These are phyloP conservation scores for Leishmania martiniquensis DNA, from an alignment of 208 protist species.

Conservation along the genomic window DNA sequence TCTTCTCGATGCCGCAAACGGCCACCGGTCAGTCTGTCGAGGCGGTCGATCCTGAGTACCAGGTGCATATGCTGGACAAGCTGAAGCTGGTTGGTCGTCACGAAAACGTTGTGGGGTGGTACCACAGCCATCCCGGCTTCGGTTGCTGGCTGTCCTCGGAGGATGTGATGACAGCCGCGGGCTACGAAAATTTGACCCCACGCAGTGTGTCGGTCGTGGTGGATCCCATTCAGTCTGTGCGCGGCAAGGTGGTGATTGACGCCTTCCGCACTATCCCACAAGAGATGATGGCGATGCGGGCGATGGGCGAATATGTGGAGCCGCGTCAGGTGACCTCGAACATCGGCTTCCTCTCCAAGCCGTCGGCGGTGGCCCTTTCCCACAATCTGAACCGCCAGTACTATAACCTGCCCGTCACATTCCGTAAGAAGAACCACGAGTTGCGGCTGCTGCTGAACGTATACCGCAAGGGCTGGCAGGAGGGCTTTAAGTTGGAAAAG, in stretches of 20 bases:
- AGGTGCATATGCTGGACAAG: constrained; percentile 99
- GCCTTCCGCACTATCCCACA: constrained; percentile 98
- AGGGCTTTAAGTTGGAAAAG: constrained; percentile 94
- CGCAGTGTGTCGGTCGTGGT: constrained; percentile 99
- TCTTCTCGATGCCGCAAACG: constrained; percentile 99
- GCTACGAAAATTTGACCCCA: constrained; percentile 98
- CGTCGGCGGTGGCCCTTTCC: constrained; percentile 97
- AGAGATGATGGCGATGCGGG: constrained; percentile 91
- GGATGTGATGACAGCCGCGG: constrained; percentile 99
- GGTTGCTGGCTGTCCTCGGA: constrained; percentile 99
- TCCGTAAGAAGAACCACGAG: constrained; percentile 99
- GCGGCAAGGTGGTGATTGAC: constrained; percentile 99
- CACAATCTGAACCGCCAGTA: constrained; percentile 99
- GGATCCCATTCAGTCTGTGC: constrained; percentile 99
- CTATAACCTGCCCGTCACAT: constrained; percentile 99
- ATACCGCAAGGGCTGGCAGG: constrained; percentile 99
- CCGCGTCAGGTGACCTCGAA: constrained; percentile 99
- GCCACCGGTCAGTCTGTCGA: constrained; percentile 99
- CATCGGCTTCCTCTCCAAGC: constrained; percentile 98
- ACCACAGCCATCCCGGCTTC: constrained; percentile 99
- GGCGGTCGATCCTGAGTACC: constrained; percentile 99
- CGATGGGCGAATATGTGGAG: constrained; percentile 85
- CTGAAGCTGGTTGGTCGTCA: constrained; percentile 98
- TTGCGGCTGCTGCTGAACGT: constrained; percentile 99
- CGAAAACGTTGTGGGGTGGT: constrained; percentile 99